phyloP scores from a whole-genome alignment of 106 monocot species.

The Gastrodia elata region DNA sequence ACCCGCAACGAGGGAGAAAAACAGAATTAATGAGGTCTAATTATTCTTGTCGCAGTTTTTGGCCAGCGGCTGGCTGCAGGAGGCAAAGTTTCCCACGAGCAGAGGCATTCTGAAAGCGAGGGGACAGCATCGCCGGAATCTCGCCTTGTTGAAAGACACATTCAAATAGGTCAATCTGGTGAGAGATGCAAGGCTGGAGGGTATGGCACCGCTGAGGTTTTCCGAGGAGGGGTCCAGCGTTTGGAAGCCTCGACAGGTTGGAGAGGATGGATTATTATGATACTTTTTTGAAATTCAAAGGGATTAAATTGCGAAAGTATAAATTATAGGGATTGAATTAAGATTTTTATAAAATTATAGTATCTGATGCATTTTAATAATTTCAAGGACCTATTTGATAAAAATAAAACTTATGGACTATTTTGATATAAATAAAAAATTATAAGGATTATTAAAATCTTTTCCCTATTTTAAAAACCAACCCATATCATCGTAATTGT shows the following conservation, averaged over 20 bases:
- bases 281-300: no score
- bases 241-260: conserved; percentile 29
- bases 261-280: no score
- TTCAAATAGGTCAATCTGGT: conserved; percentile 39
- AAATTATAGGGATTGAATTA: no score
- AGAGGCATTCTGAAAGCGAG: conserved; percentile 49
- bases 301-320: no score
- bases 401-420: no score
- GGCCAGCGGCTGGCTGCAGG: conserved; percentile 66
- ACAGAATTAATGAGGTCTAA: conserved; percentile 27
- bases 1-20: conserved; percentile 32
- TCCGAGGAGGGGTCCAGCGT: conserved; percentile 39
- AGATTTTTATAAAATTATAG: no score
- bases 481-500: not conserved
- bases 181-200: conserved; percentile 30
- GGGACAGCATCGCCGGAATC: conserved; percentile 45
- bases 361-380: no score
- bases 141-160: conserved; percentile 65
- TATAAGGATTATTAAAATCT: no score
- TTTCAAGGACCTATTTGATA: no score
- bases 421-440: no score
- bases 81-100: conserved; percentile 36
- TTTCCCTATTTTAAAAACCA: not conserved
- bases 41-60: conserved; percentile 25
- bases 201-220: conserved; percentile 58